Conservation (phyloP, 257 asterid genomes). For the Phtheirospermum japonicum region DNA sequence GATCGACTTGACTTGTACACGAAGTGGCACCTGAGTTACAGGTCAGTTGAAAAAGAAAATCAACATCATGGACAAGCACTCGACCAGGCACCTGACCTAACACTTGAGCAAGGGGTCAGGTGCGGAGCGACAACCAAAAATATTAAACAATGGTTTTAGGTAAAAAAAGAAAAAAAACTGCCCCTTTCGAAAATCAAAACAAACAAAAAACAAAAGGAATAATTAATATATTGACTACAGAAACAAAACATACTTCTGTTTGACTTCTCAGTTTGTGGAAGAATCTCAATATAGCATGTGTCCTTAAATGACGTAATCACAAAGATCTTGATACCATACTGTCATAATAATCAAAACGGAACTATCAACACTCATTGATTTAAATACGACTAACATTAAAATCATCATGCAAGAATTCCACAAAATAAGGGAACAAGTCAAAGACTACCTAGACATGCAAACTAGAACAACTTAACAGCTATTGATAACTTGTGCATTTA, state of each 20-base stretch:
- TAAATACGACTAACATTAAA: neutral
- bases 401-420: slow-evolving; percentile 18
- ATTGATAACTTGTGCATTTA: too few species aligned
- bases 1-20: too few species aligned
- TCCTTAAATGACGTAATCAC: slow-evolving; percentile 90
- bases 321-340: slow-evolving; percentile 86
- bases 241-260: slow-evolving; percentile 54
- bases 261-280: slow-evolving; percentile 71
- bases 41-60: too few species aligned
- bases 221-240: slow-evolving; percentile 6
- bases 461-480: neutral
- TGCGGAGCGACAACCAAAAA: too few species aligned
- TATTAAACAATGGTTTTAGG: too few species aligned
- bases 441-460: too few species aligned
- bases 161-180: too few species aligned
- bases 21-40: too few species aligned
- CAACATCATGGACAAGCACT: too few species aligned
- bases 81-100: too few species aligned
- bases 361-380: neutral
- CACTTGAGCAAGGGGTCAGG: too few species aligned
- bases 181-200: neutral
- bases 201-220: neutral
- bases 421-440: too few species aligned
- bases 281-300: slow-evolving; percentile 86
- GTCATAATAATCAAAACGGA: slow-evolving; percentile 12